Conservation (phyloP, 2,329 filamentous ascomycete genomes). For the Monosporascus sp. region DNA sequence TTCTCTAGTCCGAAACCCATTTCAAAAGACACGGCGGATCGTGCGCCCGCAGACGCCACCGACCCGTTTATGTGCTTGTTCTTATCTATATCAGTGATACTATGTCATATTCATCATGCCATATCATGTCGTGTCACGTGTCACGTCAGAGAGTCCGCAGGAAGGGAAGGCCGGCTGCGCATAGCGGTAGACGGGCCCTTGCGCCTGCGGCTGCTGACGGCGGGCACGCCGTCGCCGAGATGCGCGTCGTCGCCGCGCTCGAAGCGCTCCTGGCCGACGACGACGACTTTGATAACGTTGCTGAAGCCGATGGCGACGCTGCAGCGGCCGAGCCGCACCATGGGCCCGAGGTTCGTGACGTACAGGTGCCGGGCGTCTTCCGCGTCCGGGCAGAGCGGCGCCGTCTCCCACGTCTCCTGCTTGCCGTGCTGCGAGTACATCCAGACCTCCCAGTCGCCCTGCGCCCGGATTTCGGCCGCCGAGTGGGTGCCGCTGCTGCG, state of each 20-base stretch:
- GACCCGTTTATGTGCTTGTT: too few relatives aligned
- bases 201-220: constrained; percentile 25
- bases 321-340: constrained; percentile 55
- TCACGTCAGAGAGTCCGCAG: too few relatives aligned
- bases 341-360: constrained; percentile 61
- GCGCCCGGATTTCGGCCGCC: constrained; percentile 11
- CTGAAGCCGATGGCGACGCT: constrained; percentile 68
- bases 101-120: too few relatives aligned
- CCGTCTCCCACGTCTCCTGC: constrained; percentile 39
- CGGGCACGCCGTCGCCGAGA: constrained; percentile 33
- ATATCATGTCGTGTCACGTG: too few relatives aligned
- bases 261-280: constrained; percentile 60
- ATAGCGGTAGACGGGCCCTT: constrained; percentile 20
- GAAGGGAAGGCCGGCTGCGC: too few relatives aligned
- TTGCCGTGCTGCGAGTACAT: constrained; percentile 42
- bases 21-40: too few relatives aligned
- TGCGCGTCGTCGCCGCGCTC: constrained; percentile 33
- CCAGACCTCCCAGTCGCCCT: constrained; percentile 51
- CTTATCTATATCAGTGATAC: too few relatives aligned
- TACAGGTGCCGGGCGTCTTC: constrained; percentile 51
- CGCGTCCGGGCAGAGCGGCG: constrained; percentile 36
- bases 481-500: constrained; percentile 11
- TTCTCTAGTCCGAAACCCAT: too few relatives aligned
- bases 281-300: constrained; percentile 67
- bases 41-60: too few relatives aligned